Percentiles rank a stretch among this genome's conserved stretches.
Conservation (phyloP, 306 rosid genomes). For the Cicer pinnatifidum region DNA sequence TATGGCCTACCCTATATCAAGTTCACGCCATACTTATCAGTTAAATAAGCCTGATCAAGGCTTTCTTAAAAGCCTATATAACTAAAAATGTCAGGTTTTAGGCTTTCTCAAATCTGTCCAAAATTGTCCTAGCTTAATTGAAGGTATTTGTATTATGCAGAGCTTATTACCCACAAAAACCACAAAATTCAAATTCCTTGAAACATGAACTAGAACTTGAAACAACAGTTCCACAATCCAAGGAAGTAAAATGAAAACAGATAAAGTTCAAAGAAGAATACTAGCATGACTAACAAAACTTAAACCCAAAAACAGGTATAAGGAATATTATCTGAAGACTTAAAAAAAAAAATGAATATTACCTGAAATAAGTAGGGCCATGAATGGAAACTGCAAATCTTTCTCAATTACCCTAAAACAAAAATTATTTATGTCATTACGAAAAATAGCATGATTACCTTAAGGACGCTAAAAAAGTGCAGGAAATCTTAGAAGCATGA, state of each 20-base stretch:
- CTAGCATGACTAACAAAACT: neutral
- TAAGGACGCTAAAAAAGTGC: neutral
- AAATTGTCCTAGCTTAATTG: neutral
- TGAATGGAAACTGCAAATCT: constrained; percentile 87
- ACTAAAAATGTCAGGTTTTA: neutral
- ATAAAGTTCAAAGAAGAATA: constrained; percentile 36
- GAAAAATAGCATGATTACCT: constrained; percentile 39
- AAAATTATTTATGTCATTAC: constrained; percentile 36
- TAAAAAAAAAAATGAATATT: constrained; percentile 8
- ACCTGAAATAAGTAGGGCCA: constrained; percentile 93
- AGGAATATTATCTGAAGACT: constrained; percentile 59
- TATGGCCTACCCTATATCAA: neutral
- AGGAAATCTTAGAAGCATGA: constrained; percentile 24
- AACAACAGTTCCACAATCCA: constrained; percentile 10
- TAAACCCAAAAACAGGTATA: constrained; percentile 13
- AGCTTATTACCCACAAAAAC: constrained; percentile 17
- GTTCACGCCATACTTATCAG: neutral
- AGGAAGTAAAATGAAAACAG: constrained; percentile 29
- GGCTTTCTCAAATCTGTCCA: neutral
- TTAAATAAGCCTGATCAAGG: neutral
- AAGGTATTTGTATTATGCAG: neutral
- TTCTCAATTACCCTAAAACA: constrained; percentile 68
- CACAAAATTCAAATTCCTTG: constrained; percentile 24
- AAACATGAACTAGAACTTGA: constrained; percentile 11
- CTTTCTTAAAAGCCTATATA: neutral